Base-by-base conservation (phyloP, 768 basidiomycete genomes). In the Mycena vulgaris region DNA sequence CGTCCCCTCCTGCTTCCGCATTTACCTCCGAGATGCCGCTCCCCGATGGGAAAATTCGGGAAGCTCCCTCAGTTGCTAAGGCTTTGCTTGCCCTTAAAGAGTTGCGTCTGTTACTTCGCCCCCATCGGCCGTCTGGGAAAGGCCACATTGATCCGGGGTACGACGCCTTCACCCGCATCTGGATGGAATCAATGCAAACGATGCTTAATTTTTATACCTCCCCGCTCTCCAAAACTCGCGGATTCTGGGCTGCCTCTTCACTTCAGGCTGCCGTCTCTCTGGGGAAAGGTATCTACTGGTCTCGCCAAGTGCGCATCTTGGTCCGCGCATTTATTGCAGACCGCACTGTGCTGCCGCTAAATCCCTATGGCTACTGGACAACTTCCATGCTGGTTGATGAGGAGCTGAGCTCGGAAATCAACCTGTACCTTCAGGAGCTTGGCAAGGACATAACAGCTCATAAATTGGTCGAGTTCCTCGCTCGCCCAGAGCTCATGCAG, bases 261-360 rank as follows among this genome's bases (percentile, higher is more conserved):
- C 42, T 45, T n/a, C 42, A 45, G n/a, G 21, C 42, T n/a, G 42
- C 42, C n/a, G 42, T 45, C n/a, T 40, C 37, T 8, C 56, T 27
- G n/a, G 60, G 45, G 14, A n/a, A 11, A 31, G 45, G 60, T 2
- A 39, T 7, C 2, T 35, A 48, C 17, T 62, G 60, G 6, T 14
- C 51, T 1, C 63, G 63, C 1, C 30, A 53, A 23, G 3, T 64
- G 9, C 51, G 80, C 11, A 81, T 75, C 62, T 71, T 66, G 33
- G 68, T 78, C 51, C 17, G 40, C 27, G 25, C 28, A 13, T 58
- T 28, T 28, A 58, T 58, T 42, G 13, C 23, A 10, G 39, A 42
- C 40, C 56, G 39, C 2, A 14, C 2, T 1, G 9, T 58, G 0
- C 17, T 58, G 14, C 39, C 39, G 1, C 2, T 58, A 3, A 58